Percentiles rank a stretch among this genome's conserved stretches.
phyloP scores from a whole-genome alignment of 192 early-diverging fungal genomes.

The Haplosporangium gracile region DNA sequence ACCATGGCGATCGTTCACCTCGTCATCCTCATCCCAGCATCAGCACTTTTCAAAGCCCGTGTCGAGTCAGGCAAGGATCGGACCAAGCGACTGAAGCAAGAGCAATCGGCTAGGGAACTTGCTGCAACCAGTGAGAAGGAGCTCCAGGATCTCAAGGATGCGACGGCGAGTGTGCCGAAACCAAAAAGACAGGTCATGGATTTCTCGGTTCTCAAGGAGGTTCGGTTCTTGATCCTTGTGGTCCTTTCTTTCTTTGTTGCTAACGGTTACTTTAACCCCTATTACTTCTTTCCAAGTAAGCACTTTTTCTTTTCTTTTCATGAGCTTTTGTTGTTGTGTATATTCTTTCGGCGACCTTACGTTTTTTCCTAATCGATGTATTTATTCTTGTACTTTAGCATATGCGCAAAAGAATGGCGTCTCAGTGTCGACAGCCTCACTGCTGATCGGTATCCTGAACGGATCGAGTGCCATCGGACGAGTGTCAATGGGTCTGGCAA shows the following conservation, averaged over 20 bases:
- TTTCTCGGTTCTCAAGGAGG: constrained; percentile 59
- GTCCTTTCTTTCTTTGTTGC: constrained; percentile 57
- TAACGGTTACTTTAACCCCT: constrained; percentile 70
- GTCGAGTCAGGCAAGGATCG: constrained; percentile 36
- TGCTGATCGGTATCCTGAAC: constrained; percentile 68
- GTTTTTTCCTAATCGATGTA: constrained; percentile 19
- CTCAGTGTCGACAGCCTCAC: constrained; percentile 38
- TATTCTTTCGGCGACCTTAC: neutral
- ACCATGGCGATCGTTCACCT: constrained; percentile 61
- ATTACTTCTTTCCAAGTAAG: constrained; percentile 64
- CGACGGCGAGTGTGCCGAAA: neutral
- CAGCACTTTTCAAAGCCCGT: constrained; percentile 58
- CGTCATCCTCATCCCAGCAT: constrained; percentile 55
- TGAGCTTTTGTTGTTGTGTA: neutral
- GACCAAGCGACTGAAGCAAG: constrained; percentile 26
- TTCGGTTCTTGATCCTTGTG: constrained; percentile 59
- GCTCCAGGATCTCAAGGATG: neutral
- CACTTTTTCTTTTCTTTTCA: no score
- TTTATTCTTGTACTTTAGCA: constrained; percentile 28
- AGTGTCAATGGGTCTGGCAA: constrained; percentile 65
- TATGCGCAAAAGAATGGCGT: constrained; percentile 31
- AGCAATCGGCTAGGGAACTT: constrained; percentile 22
- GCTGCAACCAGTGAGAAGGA: constrained; percentile 25
- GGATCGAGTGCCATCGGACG: constrained; percentile 69
- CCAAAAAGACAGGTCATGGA: constrained; percentile 56